These are phyloP conservation scores for Ogataea neopini DNA, from an alignment of 805 yeast species.

Conservation along the genomic window DNA sequence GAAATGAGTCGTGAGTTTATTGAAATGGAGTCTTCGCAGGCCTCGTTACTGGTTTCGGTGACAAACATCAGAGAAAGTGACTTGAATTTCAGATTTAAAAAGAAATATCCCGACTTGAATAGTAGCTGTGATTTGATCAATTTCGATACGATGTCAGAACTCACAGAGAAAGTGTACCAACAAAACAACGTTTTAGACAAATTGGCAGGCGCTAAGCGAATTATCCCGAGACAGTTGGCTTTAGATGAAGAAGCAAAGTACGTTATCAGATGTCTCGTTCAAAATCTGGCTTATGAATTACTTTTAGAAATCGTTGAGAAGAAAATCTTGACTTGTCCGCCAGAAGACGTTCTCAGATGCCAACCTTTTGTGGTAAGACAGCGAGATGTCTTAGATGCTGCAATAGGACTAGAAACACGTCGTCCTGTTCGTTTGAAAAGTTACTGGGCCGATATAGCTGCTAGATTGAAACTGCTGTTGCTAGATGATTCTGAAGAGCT, in stretches of 20 bases:
- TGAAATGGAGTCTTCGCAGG: slow-evolving; percentile 43
- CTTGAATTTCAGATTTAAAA: slow-evolving; percentile 15
- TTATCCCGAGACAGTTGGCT: slow-evolving; percentile 12
- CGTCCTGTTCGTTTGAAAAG: slow-evolving; percentile 16
- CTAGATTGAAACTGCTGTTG: slow-evolving; percentile 16
- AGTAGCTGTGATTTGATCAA: slow-evolving; percentile 17
- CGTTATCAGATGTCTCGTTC: slow-evolving; percentile 13
- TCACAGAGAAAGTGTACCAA: slow-evolving; percentile 16
- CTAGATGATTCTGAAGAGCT: slow-evolving; percentile 8
- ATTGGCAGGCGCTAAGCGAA: slow-evolving; percentile 10
- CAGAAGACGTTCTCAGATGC: not conserved
- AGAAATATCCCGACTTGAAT: slow-evolving; percentile 10
- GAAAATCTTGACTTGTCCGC: slow-evolving; percentile 6
- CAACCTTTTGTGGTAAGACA: slow-evolving; percentile 6
- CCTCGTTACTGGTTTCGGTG: slow-evolving; percentile 15
- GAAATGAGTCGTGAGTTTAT: slow-evolving; percentile 50
- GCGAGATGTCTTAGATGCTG: slow-evolving; percentile 15
- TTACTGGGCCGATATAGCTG: slow-evolving; percentile 23
- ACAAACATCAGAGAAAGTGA: slow-evolving; percentile 16
- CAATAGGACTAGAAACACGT: slow-evolving; percentile 2
- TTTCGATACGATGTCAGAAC: slow-evolving; percentile 12
- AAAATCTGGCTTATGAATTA: slow-evolving; percentile 18
- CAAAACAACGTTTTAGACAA: slow-evolving; percentile 11
- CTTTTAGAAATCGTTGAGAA: slow-evolving; percentile 16
- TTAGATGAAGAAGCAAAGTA: slow-evolving; percentile 15